Percentiles rank a stretch among this genome's conserved stretches.
phyloP scores from a whole-genome alignment of 352 stramenopile genomes.

The Globisporangium takayamanum region DNA sequence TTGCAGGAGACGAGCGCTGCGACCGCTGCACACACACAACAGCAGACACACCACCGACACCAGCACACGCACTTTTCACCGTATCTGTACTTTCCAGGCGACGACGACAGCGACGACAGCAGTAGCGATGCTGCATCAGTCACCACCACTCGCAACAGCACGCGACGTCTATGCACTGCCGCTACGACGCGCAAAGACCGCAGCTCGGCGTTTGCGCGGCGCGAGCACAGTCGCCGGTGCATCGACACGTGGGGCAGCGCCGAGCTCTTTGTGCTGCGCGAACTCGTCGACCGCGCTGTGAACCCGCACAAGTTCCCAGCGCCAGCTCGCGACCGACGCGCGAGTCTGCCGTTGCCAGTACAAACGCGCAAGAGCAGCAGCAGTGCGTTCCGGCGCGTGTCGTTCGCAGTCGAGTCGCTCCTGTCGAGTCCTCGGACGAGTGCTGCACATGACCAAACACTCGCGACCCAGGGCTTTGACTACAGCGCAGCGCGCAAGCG shows the following conservation, averaged over 20 bases:
- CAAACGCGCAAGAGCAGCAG: constrained; percentile 10
- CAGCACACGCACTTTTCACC: constrained; percentile 8
- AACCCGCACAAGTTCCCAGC: constrained; percentile 19
- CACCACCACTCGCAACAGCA: not conserved
- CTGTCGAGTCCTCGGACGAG: not conserved
- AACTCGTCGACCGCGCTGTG: constrained; percentile 37
- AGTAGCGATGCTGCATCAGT: not conserved
- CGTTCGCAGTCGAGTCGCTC: constrained; percentile 13
- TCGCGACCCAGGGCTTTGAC: not conserved
- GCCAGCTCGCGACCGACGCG: constrained; percentile 4
- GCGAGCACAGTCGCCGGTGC: constrained; percentile 22
- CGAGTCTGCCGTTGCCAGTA: constrained; percentile 4
- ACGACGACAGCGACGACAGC: not conserved
- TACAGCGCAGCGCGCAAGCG: constrained; percentile 20
- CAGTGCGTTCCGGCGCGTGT: constrained; percentile 13
- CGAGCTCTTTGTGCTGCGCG: constrained; percentile 53
- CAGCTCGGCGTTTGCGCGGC: constrained; percentile 9
- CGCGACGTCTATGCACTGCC: not conserved
- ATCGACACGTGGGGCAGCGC: constrained; percentile 48
- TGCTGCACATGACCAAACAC: not conserved
- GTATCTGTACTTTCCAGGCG: constrained; percentile 13
- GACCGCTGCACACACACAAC: not conserved
- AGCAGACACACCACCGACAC: not conserved
- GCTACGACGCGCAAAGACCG: constrained; percentile 6
- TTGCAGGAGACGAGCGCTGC: constrained; percentile 1